These are phyloP conservation scores for Linanthus parryae DNA, from an alignment of 148 eudicot species.

Conservation along the genomic window DNA sequence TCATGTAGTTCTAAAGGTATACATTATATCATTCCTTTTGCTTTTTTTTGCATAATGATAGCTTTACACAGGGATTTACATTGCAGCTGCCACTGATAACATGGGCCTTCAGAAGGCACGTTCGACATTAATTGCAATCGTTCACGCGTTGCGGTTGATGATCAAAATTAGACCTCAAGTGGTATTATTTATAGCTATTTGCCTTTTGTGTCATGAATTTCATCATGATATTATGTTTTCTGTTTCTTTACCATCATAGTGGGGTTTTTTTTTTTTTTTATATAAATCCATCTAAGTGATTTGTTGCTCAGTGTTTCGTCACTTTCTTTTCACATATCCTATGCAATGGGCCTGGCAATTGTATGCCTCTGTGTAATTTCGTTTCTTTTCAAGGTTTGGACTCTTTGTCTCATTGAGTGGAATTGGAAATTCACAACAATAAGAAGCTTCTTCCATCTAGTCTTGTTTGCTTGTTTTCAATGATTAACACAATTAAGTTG, in stretches of 20 bases:
- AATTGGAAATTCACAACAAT: not conserved
- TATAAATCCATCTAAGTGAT: too few relatives aligned
- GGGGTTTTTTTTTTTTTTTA: too few relatives aligned
- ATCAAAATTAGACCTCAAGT: conserved; percentile 87
- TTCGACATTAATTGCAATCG: conserved; percentile 56
- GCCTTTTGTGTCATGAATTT: too few relatives aligned
- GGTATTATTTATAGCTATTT: too few relatives aligned
- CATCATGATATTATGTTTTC: not conserved
- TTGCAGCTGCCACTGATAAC: conserved; percentile 91
- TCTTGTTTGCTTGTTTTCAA: not conserved
- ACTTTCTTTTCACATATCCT: conserved; percentile 71
- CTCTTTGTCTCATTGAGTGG: not conserved
- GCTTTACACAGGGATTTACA: conserved; percentile 67
- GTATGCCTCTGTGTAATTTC: conserved; percentile 80
- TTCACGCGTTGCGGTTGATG: conserved; percentile 83
- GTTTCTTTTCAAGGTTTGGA: conserved; percentile 67
- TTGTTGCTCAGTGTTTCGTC: not conserved
- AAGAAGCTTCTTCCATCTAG: not conserved
- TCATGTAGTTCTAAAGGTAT: too few relatives aligned
- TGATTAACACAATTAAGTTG: not conserved
- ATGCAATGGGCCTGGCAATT: conserved; percentile 95
- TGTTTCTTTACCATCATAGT: not conserved
- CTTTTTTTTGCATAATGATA: conserved; percentile 54
- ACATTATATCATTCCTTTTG: too few relatives aligned
- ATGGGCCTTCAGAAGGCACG: conserved; percentile 95